Conservation (phyloP, 2,329 filamentous ascomycete genomes). For the Aspergillus nomiae region DNA sequence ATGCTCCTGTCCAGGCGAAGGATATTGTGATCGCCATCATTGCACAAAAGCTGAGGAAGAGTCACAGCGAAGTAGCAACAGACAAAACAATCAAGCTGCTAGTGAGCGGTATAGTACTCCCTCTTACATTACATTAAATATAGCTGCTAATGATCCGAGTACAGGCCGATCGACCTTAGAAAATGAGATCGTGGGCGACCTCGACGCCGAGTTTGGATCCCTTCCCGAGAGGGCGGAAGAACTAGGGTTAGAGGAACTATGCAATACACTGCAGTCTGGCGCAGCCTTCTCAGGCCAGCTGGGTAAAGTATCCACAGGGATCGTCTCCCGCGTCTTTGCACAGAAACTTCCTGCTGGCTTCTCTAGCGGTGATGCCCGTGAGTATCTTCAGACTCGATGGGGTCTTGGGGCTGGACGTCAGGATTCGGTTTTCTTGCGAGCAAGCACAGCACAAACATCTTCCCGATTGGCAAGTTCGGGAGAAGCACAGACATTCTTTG, state of each 20-base stretch:
- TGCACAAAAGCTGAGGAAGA: neutral
- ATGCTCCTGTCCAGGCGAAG: neutral
- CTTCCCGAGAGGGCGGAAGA: conserved; percentile 99
- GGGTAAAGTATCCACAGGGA: conserved; percentile 90
- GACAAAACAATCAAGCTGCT: neutral
- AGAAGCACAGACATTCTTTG: conserved; percentile 90
- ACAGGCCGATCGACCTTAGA: conserved; percentile 96
- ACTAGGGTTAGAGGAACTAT: conserved; percentile 90
- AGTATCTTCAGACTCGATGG: conserved; percentile 94
- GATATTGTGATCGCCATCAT: neutral
- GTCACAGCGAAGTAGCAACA: neutral
- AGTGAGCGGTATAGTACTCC: neutral
- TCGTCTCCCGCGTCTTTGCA: conserved; percentile 91
- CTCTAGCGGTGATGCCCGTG: conserved; percentile 94
- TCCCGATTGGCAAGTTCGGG: conserved; percentile 84
- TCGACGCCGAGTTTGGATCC: conserved; percentile 97
- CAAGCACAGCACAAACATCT: conserved; percentile 88
- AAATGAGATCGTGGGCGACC: conserved; percentile 96
- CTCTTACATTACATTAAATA: neutral
- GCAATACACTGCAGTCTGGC: conserved; percentile 78
- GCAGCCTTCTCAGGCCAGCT: conserved; percentile 97
- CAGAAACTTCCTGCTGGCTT: conserved; percentile 99
- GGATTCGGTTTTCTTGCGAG: conserved; percentile 84
- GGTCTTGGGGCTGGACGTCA: conserved; percentile 83
- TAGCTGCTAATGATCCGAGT: neutral